Evolutionary conservation across 2,329 filamentous ascomycete genomes (phyloP).

Genomic region (Lanzia echinophila): DNA sequence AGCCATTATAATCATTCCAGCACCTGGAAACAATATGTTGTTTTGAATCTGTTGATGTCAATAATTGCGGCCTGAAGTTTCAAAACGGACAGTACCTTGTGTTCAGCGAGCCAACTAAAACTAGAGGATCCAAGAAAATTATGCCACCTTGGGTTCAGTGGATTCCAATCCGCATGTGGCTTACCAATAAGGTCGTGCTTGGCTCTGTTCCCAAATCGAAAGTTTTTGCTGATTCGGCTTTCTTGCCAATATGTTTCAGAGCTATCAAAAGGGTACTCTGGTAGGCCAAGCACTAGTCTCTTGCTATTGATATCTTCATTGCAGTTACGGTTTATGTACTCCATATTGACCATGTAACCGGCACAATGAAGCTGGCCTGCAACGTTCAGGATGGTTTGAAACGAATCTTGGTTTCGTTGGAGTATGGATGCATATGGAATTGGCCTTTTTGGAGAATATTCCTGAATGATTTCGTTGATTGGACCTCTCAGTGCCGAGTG

Average conservation of each 20-base stretch:
- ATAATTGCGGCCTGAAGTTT: too few species aligned
- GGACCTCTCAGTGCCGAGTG: slow-evolving; percentile 31
- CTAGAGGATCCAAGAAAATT: slow-evolving; percentile 24
- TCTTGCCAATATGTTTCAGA: slow-evolving; percentile 45
- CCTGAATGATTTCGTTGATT: slow-evolving; percentile 11
- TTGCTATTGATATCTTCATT: not conserved
- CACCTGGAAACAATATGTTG: slow-evolving; percentile 25
- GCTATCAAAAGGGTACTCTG: slow-evolving; percentile 48
- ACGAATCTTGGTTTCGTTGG: not conserved
- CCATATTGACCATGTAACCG: not conserved
- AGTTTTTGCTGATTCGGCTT: slow-evolving; percentile 39
- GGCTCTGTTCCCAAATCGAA: slow-evolving; percentile 39
- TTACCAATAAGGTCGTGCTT: slow-evolving; percentile 33
- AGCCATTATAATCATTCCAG: slow-evolving; percentile 30
- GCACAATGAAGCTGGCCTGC: not conserved
- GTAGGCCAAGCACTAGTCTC: slow-evolving; percentile 39
- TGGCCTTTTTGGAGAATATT: not conserved
- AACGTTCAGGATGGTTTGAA: not conserved
- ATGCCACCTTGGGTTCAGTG: slow-evolving; percentile 26
- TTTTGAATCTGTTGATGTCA: not conserved
- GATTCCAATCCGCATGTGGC: slow-evolving; percentile 15
- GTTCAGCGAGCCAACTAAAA: slow-evolving; percentile 22
- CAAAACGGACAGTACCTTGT: too few species aligned
- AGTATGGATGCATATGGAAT: not conserved
- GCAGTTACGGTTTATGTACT: not conserved